phyloP scores from a whole-genome alignment of 73 alveolate species.

The Stentor coeruleus region DNA sequence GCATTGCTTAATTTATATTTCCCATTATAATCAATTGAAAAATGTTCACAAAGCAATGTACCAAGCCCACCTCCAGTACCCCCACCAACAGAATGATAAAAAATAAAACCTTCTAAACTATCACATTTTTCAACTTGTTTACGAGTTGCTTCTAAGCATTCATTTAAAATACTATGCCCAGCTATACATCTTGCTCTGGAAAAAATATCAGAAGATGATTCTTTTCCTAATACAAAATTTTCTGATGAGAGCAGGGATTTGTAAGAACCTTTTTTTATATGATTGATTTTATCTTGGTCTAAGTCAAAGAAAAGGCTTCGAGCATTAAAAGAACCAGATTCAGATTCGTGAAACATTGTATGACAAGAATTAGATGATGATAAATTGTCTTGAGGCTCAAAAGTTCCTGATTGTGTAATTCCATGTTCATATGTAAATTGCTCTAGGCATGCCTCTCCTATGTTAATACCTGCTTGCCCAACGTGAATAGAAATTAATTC shows the following conservation, averaged over 20 bases:
- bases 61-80: constrained; percentile 54
- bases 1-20: constrained; percentile 25
- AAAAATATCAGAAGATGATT: constrained; percentile 26
- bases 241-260: constrained; percentile 22
- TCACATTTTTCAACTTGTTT: constrained; percentile 39
- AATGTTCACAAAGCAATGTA: constrained; percentile 10
- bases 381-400: constrained; percentile 7
- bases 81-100: constrained; percentile 40
- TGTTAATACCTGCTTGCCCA: neutral
- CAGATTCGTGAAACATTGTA: constrained; percentile 32
- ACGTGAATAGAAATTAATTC: neutral
- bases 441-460: constrained; percentile 33
- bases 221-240: constrained; percentile 31
- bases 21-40: constrained; percentile 21
- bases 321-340: constrained; percentile 27
- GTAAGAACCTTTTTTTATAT: constrained; percentile 21
- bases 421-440: constrained; percentile 36
- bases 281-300: constrained; percentile 31
- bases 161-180: constrained; percentile 22
- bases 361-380: neutral
- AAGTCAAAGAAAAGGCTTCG: constrained; percentile 41
- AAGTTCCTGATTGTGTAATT: constrained; percentile 23
- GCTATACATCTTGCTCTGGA: constrained; percentile 32
- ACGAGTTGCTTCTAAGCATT: neutral
- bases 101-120: constrained; percentile 41